Evolutionary conservation across 495 filamentous ascomycete genomes (phyloP).

Genomic region (Neurospora sp.): DNA sequence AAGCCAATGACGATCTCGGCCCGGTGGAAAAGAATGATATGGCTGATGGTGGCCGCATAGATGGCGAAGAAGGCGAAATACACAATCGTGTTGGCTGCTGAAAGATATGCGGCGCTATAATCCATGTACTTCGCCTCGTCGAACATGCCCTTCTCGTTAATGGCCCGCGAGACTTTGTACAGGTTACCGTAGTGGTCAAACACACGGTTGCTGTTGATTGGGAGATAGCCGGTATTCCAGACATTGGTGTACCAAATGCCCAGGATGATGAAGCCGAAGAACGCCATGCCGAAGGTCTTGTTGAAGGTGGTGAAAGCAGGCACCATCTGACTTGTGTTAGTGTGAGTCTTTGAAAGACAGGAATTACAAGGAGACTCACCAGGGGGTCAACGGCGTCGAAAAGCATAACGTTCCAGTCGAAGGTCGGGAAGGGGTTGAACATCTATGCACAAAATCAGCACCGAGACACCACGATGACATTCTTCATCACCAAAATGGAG

Average conservation of each 20-base stretch:
- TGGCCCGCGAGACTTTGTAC: constrained; percentile 28
- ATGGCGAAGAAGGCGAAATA: constrained; percentile 34
- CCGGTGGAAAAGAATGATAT: constrained; percentile 29
- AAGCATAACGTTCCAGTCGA: constrained; percentile 33
- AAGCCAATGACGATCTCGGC: constrained; percentile 31
- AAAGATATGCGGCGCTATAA: constrained; percentile 33
- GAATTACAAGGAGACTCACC: not conserved
- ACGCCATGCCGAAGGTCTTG: constrained; percentile 22
- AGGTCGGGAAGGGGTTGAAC: constrained; percentile 30
- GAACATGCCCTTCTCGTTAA: constrained; percentile 29
- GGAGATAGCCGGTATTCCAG: constrained; percentile 29
- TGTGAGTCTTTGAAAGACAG: no score
- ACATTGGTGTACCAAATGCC: constrained; percentile 30
- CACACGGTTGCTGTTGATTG: constrained; percentile 29
- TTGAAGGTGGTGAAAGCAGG: constrained; percentile 37
- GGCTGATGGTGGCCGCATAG: constrained; percentile 29
- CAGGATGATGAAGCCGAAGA: constrained; percentile 21
- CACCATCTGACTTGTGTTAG: constrained; percentile 17
- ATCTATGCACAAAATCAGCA: not conserved
- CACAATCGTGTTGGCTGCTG: constrained; percentile 22
- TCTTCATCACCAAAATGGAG: no score
- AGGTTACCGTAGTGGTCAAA: constrained; percentile 28
- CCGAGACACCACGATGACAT: no score
- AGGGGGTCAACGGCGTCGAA: constrained; percentile 24
- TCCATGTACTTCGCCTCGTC: constrained; percentile 23